Conservation (phyloP, 2,329 filamentous ascomycete species). For the Xylariaceae sp. region DNA sequence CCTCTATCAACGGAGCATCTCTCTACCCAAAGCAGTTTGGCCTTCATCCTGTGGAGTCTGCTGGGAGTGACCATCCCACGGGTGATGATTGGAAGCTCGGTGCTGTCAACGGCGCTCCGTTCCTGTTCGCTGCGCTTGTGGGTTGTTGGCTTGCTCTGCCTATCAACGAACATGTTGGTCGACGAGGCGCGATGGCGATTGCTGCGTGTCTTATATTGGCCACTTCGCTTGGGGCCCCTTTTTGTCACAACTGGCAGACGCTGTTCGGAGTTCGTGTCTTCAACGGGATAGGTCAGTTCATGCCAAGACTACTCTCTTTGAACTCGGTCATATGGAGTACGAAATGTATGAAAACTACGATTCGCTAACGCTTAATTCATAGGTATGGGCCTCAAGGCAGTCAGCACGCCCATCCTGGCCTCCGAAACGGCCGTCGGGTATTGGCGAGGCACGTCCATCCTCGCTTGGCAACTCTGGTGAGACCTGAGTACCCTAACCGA, state of each 20-base stretch:
- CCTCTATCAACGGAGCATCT: conserved; percentile 40
- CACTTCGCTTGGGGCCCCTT: conserved; percentile 37
- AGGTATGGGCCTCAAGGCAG: conserved; percentile 46
- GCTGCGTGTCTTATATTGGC: conserved; percentile 37
- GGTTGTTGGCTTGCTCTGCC: conserved; percentile 39
- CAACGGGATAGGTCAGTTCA: conserved; percentile 36
- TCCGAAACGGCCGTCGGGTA: conserved; percentile 43
- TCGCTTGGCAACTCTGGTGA: conserved; percentile 41
- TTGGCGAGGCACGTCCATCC: conserved; percentile 44
- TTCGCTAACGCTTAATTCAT: background rate
- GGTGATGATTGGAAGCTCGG: conserved; percentile 37
- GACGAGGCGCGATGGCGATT: conserved; percentile 37
- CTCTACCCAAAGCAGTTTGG: conserved; percentile 25
- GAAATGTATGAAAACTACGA: background rate
- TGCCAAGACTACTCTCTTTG: background rate
- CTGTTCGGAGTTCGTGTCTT: conserved; percentile 35
- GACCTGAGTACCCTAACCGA: background rate
- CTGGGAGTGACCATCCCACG: background rate
- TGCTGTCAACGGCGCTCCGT: conserved; percentile 37
- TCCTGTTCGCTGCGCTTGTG: conserved; percentile 36
- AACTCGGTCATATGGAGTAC: too few relatives aligned
- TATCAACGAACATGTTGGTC: conserved; percentile 38
- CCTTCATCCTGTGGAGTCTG: background rate
- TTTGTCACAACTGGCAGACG: conserved; percentile 31
- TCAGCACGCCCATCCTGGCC: conserved; percentile 43